Percentiles rank a stretch among this genome's conserved stretches.
Conservation (phyloP, 228 moss, liverwort and hornwort species). For the Sphagnum magellanicum region DNA sequence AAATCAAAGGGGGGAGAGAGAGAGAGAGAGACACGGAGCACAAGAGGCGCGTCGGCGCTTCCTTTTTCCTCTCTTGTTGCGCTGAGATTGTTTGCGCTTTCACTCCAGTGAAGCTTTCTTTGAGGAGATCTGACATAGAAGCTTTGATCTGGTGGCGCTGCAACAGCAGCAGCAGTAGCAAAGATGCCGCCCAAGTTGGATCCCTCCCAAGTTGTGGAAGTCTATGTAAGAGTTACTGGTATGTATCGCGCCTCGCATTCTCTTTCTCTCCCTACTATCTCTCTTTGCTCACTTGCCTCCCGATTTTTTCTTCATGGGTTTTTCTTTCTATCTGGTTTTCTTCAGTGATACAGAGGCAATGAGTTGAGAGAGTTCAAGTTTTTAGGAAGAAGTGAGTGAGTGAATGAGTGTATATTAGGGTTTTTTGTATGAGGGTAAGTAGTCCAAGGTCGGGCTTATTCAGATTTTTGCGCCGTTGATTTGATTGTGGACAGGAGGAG, state of each 20-base stretch:
- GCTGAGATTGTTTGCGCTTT: no score
- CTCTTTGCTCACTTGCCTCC: neutral
- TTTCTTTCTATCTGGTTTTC: neutral
- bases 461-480: neutral
- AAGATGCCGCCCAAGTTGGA: slow-evolving; percentile 45
- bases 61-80: no score
- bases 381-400: no score
- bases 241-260: no score
- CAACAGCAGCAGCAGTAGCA: neutral
- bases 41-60: no score
- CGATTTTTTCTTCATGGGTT: no score
- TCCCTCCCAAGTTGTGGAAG: slow-evolving; percentile 37
- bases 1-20: no score
- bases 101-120: no score
- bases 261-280: neutral
- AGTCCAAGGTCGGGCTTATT: neutral
- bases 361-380: neutral
- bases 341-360: neutral
- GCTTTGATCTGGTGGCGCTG: no score
- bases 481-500: slow-evolving; percentile 27
- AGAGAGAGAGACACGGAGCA: no score
- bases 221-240: slow-evolving; percentile 38
- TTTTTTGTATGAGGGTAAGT: neutral
- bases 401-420: no score
- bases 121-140: no score